A percentile compares a stretch with the other conserved stretches of the same genome.
Evolutionary conservation across 768 basidiomycete species (phyloP).

Genomic region (Mycena rebaudengoi): DNA sequence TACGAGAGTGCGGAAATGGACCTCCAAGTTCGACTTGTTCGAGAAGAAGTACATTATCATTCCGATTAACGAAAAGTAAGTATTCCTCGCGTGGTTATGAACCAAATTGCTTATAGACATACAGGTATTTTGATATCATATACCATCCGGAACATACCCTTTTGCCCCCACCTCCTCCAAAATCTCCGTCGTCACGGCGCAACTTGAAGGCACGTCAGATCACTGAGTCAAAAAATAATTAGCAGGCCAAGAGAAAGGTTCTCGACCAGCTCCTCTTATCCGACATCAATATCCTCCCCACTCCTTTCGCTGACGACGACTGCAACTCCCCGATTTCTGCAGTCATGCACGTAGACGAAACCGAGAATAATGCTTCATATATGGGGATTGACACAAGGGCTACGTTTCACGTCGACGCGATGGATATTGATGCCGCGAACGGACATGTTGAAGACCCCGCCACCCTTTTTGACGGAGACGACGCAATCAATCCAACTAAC

Average conservation of each 20-base stretch:
- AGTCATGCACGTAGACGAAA: conserved; percentile 3
- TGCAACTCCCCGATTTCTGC: not conserved
- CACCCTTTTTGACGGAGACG: too few relatives aligned
- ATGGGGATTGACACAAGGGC: not conserved
- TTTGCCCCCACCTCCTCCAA: conserved; percentile 42
- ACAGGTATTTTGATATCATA: conserved; percentile 98
- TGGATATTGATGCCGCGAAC: conserved; percentile 9
- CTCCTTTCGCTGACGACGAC: conserved; percentile 22
- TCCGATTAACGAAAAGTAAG: conserved; percentile 96
- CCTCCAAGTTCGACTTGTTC: conserved; percentile 87
- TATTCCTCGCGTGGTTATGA: not conserved
- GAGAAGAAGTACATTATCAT: conserved; percentile 92
- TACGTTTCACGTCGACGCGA: not conserved
- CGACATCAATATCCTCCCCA: not conserved
- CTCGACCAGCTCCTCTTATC: not conserved
- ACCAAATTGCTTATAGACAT: conserved; percentile 38
- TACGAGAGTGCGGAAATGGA: conserved; percentile 95
- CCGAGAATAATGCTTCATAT: conserved; percentile 10
- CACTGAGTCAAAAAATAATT: too few relatives aligned
- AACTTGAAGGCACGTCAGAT: too few relatives aligned
- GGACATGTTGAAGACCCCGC: not conserved
- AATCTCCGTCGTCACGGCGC: conserved; percentile 22
- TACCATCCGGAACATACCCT: conserved; percentile 77
- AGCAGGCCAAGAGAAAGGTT: conserved; percentile 19
- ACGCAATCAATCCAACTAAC: conserved; percentile 19